Percentiles rank a stretch among this genome's conserved stretches.
These are phyloP conservation scores for Pythium diclinum DNA, from an alignment of 352 stramenopile species.

Conservation along the genomic window DNA sequence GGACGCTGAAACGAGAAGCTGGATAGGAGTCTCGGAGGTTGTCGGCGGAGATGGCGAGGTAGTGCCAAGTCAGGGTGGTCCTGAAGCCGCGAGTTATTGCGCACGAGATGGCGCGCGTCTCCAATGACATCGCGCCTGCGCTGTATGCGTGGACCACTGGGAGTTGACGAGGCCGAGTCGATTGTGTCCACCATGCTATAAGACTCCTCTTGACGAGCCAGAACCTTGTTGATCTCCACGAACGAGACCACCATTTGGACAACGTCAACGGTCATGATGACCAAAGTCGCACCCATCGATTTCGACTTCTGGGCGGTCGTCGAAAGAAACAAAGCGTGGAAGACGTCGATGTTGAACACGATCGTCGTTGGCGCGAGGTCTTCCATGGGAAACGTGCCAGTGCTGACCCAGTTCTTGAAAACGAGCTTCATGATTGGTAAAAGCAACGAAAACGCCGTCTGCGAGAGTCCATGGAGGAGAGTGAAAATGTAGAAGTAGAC, in stretches of 20 bases:
- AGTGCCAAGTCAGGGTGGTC: background rate
- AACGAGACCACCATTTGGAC: background rate
- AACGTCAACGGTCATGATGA: conserved; percentile 13
- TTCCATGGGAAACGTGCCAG: conserved; percentile 3
- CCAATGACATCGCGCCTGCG: background rate
- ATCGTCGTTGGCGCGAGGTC: conserved; percentile 11
- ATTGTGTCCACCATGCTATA: background rate
- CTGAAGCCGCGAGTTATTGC: background rate
- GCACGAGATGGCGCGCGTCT: background rate
- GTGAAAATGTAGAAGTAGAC: conserved; percentile 10
- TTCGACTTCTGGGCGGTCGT: conserved; percentile 15
- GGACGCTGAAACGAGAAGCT: background rate
- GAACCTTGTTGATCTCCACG: background rate
- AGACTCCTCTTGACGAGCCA: background rate
- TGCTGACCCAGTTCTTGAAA: conserved; percentile 14
- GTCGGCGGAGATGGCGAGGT: background rate
- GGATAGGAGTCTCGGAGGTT: background rate
- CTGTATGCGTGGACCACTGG: background rate
- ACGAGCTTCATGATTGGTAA: conserved; percentile 19
- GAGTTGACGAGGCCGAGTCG: background rate
- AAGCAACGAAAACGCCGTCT: background rate
- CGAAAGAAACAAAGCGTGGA: conserved; percentile 19
- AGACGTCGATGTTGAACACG: conserved; percentile 23
- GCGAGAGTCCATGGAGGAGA: background rate
- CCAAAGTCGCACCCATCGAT: background rate